phyloP scores from a whole-genome alignment of 2,329 filamentous ascomycete genomes.

The Penicillium sp. region DNA sequence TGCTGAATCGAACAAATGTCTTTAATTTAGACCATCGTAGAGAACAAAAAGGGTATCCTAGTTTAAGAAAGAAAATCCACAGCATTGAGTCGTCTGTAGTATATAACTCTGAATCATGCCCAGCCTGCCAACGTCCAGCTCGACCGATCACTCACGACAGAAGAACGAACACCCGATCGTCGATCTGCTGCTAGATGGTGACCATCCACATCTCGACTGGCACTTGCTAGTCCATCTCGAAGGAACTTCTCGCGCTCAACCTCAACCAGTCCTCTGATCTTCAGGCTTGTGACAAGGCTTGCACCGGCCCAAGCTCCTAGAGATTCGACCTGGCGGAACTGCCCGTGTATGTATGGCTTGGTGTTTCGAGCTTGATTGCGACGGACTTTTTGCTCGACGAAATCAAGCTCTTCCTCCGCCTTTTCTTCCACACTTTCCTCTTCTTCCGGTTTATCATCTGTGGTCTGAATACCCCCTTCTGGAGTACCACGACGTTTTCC shows the following conservation, averaged over 20 bases:
- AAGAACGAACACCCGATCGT: slow-evolving; percentile 25
- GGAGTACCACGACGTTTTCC: slow-evolving; percentile 16
- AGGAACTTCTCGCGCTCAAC: slow-evolving; percentile 63
- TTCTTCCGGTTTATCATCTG: slow-evolving; percentile 3
- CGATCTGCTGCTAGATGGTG: slow-evolving; percentile 33
- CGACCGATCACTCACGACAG: slow-evolving; percentile 40
- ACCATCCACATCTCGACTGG: slow-evolving; percentile 40
- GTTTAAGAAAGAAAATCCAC: background rate
- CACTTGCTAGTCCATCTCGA: slow-evolving; percentile 44
- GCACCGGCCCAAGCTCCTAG: slow-evolving; percentile 63
- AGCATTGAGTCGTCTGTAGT: background rate
- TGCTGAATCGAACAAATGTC: background rate
- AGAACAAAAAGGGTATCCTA: slow-evolving; percentile 11
- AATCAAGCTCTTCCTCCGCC: slow-evolving; percentile 44
- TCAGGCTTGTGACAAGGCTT: slow-evolving; percentile 57
- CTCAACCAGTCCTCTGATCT: slow-evolving; percentile 59
- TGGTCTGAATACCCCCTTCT: background rate
- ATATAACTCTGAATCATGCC: slow-evolving; percentile 28
- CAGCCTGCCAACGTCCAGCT: slow-evolving; percentile 48
- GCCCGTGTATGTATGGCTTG: slow-evolving; percentile 32
- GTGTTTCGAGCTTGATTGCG: slow-evolving; percentile 31
- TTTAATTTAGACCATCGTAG: background rate
- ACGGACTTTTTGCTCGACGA: slow-evolving; percentile 39
- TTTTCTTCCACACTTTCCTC: slow-evolving; percentile 11
- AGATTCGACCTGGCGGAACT: slow-evolving; percentile 54